A percentile compares a stretch with the other conserved stretches of the same genome.
Conservation (phyloP, 2,329 filamentous ascomycete species). For the Alternaria gansuensis region DNA sequence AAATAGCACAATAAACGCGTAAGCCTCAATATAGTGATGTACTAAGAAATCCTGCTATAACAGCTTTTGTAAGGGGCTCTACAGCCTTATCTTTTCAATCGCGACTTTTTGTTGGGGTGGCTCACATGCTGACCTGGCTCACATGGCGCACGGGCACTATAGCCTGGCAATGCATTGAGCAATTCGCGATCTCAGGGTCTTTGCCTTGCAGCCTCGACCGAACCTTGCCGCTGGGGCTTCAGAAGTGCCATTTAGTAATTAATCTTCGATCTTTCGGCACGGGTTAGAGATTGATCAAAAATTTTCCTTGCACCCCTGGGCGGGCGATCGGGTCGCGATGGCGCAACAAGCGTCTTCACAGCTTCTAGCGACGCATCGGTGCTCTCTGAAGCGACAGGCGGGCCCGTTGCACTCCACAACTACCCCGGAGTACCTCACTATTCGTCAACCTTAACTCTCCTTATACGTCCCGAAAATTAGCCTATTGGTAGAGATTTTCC, state of each 20-base stretch:
- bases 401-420: slow-evolving; percentile 6
- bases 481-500: not conserved
- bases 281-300: not conserved
- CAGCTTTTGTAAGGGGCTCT: too few species aligned
- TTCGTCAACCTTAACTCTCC: slow-evolving; percentile 1
- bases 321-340: not conserved
- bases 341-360: slow-evolving; percentile 3
- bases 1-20: too few species aligned
- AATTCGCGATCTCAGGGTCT: too few species aligned
- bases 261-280: not conserved
- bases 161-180: too few species aligned
- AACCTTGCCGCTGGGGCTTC: not conserved
- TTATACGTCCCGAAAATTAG: not conserved
- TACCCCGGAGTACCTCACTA: slow-evolving; percentile 7
- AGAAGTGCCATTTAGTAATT: not conserved
- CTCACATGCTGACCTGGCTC: too few species aligned
- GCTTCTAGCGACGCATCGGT: slow-evolving; percentile 8
- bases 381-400: not conserved
- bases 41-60: too few species aligned
- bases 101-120: too few species aligned
- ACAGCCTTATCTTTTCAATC: too few species aligned
- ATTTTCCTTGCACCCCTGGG: not conserved
- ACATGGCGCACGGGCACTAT: too few species aligned
- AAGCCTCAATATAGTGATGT: too few species aligned
- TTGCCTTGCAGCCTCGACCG: too few species aligned